Conservation (phyloP, 352 stramenopile species). For the Pythium aquatile region DNA sequence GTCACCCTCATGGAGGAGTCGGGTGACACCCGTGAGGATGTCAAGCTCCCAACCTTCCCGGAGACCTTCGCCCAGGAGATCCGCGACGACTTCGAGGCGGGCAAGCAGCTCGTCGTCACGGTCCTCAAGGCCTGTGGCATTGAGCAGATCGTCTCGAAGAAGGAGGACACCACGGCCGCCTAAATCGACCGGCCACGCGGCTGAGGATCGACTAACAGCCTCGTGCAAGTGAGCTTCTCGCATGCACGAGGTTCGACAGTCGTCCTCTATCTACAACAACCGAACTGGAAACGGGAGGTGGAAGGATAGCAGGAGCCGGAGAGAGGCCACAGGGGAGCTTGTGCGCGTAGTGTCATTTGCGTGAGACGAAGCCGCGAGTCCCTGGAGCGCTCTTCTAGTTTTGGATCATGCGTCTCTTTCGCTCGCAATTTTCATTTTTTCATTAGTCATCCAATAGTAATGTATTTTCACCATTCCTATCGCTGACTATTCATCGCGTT, state of each 20-base stretch:
- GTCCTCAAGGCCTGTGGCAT: conserved; percentile 97
- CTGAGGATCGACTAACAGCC: conserved; percentile 2
- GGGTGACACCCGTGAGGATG: conserved; percentile 97
- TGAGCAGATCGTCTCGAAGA: conserved; percentile 98
- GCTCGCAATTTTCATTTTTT: conserved; percentile 25
- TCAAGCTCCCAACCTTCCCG: conserved; percentile 96
- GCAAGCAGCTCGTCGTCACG: conserved; percentile 95
- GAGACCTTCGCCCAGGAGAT: conserved; percentile 97
- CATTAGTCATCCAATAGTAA: conserved; percentile 30
- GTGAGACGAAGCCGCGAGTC: not conserved
- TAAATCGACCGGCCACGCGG: conserved; percentile 29
- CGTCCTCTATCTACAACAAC: conserved; percentile 4
- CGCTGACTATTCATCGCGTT: conserved; percentile 12
- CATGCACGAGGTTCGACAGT: not conserved
- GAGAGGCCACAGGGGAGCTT: not conserved
- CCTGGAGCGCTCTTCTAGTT: conserved; percentile 7
- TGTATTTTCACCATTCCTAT: conserved; percentile 34
- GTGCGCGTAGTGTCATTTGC: not conserved
- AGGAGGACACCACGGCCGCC: conserved; percentile 80
- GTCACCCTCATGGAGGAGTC: conserved; percentile 98
- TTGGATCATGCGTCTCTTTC: conserved; percentile 26
- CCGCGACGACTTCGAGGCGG: conserved; percentile 93
- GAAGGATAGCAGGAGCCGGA: conserved; percentile 26
- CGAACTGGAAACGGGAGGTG: conserved; percentile 12
- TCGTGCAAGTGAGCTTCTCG: not conserved